Conservation (phyloP, 1,284 basidiomycete species). For the Baeospora myosura region DNA sequence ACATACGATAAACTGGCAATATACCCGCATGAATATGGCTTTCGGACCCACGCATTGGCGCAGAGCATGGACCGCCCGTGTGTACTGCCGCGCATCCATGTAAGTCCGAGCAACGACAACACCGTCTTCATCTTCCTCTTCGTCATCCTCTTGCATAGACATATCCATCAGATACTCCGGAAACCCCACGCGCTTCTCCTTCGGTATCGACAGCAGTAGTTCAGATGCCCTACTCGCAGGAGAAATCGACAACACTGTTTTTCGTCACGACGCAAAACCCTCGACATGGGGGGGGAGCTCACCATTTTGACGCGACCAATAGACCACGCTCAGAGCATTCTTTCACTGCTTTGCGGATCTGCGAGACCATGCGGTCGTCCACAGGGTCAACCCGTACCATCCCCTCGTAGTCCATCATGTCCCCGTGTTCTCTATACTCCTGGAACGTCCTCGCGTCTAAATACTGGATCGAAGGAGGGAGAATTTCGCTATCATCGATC, state of each 20-base stretch:
- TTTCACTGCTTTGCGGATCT: not conserved
- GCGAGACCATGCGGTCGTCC: not conserved
- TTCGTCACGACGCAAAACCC: no score
- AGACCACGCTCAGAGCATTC: constrained; percentile 1
- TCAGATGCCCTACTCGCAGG: constrained; percentile 56
- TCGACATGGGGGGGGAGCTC: not conserved
- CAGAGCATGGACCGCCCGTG: constrained; percentile 65
- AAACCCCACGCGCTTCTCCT: constrained; percentile 33
- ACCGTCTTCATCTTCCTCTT: constrained; percentile 59
- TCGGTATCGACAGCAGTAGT: constrained; percentile 55
- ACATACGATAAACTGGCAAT: constrained; percentile 82
- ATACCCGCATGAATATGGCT: constrained; percentile 72
- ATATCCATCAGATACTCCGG: constrained; percentile 21
- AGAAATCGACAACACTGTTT: not conserved
- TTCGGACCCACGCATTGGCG: constrained; percentile 59
- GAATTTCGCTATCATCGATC: no score
- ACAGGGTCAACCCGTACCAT: not conserved
- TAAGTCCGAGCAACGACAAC: constrained; percentile 70
- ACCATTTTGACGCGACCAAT: constrained; percentile 1
- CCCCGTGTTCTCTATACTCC: no score
- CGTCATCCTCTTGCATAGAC: constrained; percentile 35
- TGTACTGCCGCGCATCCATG: constrained; percentile 76
- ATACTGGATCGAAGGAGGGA: no score
- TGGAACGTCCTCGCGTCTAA: no score
- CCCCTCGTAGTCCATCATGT: no score